Conservation (phyloP, 305 asterid genomes). For the Vinca major region DNA sequence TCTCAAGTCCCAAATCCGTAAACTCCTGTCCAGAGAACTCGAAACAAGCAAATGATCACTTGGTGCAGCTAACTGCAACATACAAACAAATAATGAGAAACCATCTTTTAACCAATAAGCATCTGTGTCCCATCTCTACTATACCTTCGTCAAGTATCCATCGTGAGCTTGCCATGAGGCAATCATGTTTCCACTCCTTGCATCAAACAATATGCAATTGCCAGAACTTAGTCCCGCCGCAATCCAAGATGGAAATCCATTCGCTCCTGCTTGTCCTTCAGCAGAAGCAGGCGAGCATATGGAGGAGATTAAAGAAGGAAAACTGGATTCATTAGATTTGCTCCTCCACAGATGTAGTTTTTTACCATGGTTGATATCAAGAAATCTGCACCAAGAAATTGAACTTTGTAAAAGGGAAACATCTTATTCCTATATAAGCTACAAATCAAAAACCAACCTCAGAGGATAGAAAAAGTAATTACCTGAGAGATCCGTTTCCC, state of each 20-base stretch:
- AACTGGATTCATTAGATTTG: constrained; percentile 56
- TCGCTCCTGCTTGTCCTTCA: constrained; percentile 35
- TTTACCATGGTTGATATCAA: constrained; percentile 79
- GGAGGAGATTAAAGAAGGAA: constrained; percentile 78
- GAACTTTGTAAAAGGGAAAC: constrained; percentile 7
- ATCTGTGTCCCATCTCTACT: constrained; percentile 10
- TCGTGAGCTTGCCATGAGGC: constrained; percentile 97
- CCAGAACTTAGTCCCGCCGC: constrained; percentile 93
- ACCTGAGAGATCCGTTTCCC: constrained; percentile 96
- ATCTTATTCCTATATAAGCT: neutral
- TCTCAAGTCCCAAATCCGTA: constrained; percentile 94
- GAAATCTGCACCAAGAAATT: constrained; percentile 49
- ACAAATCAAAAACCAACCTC: neutral
- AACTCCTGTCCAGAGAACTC: constrained; percentile 63
- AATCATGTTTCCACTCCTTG: constrained; percentile 76
- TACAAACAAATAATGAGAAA: constrained; percentile 19
- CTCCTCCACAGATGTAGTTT: constrained; percentile 93
- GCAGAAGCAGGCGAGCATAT: constrained; percentile 69
- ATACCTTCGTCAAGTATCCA: constrained; percentile 95
- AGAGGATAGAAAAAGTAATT: constrained; percentile 18
- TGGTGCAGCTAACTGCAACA: constrained; percentile 77
- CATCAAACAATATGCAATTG: constrained; percentile 71
- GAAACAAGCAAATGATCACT: constrained; percentile 71
- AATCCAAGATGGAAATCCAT: constrained; percentile 67
- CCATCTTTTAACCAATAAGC: constrained; percentile 11